phyloP scores from a whole-genome alignment of 768 basidiomycete genomes.

The Asterophora lycoperdoides region DNA sequence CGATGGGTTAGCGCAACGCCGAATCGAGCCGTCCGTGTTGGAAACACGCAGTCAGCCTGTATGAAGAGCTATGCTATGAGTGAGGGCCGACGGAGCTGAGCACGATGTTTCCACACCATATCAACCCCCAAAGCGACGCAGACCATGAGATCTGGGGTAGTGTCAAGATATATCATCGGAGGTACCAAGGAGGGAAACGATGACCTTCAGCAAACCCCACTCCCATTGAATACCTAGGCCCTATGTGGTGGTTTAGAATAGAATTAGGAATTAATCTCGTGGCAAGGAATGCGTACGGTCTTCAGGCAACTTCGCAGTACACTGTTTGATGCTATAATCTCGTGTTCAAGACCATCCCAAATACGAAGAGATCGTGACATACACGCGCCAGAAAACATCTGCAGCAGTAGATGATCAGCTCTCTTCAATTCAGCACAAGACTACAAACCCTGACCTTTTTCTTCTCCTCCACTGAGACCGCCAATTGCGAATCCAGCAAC shows the following conservation, averaged over 20 bases:
- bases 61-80: neutral
- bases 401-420: neutral
- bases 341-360: neutral
- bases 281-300: constrained; percentile 51
- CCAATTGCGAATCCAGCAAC: constrained; percentile 92
- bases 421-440: neutral
- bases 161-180: neutral
- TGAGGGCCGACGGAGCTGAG: neutral
- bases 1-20: constrained; percentile 81
- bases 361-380: constrained; percentile 19
- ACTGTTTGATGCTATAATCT: constrained; percentile 66
- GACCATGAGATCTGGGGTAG: constrained; percentile 68
- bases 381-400: constrained; percentile 89
- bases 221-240: constrained; percentile 90
- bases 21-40: constrained; percentile 88
- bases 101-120: constrained; percentile 53
- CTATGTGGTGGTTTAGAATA: constrained; percentile 32
- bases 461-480: constrained; percentile 87
- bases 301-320: constrained; percentile 70
- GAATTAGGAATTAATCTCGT: neutral
- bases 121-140: constrained; percentile 91
- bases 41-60: constrained; percentile 91
- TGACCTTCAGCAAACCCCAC: constrained; percentile 88
- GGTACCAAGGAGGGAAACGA: neutral
- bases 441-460: constrained; percentile 56